These are phyloP conservation scores for Chlorella sp. DNA, from an alignment of 139 green algal genomes.

Conservation along the genomic window DNA sequence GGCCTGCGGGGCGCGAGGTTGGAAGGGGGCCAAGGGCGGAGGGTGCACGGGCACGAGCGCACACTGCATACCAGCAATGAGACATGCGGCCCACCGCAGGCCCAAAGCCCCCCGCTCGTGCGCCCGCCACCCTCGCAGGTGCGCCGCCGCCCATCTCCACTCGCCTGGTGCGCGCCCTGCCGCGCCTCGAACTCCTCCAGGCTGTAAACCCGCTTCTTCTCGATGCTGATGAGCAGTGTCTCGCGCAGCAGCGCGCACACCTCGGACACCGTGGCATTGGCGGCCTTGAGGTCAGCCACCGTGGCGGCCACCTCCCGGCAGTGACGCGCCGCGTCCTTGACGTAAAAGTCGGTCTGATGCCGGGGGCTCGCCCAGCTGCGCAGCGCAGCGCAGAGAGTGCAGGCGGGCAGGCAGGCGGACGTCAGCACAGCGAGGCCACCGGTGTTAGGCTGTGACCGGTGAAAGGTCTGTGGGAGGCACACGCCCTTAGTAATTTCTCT, in stretches of 20 bases:
- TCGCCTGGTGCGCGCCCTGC: conserved; percentile 68
- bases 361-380: conserved; percentile 4
- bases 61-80: too few relatives aligned
- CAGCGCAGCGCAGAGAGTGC: too few relatives aligned
- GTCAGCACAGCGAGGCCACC: too few relatives aligned
- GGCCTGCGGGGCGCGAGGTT: not conserved
- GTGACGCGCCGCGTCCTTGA: conserved; percentile 44
- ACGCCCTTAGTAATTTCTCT: too few relatives aligned
- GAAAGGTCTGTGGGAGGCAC: too few relatives aligned
- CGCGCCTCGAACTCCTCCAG: conserved; percentile 72
- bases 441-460: too few relatives aligned
- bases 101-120: too few relatives aligned
- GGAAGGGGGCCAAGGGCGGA: not conserved
- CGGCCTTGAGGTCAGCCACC: conserved; percentile 77
- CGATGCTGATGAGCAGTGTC: conserved; percentile 75
- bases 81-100: too few relatives aligned
- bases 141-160: too few relatives aligned
- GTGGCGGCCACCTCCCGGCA: conserved; percentile 71
- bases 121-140: too few relatives aligned
- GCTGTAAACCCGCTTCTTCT: conserved; percentile 89
- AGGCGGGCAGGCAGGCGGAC: conserved; percentile 23
- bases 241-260: conserved; percentile 65
- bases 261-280: conserved; percentile 55
- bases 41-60: too few relatives aligned
- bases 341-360: conserved; percentile 1